A percentile compares a stretch with the other conserved stretches of the same genome.
Evolutionary conservation across 805 yeast species (phyloP).

Genomic region (Limtongia smithiae): DNA sequence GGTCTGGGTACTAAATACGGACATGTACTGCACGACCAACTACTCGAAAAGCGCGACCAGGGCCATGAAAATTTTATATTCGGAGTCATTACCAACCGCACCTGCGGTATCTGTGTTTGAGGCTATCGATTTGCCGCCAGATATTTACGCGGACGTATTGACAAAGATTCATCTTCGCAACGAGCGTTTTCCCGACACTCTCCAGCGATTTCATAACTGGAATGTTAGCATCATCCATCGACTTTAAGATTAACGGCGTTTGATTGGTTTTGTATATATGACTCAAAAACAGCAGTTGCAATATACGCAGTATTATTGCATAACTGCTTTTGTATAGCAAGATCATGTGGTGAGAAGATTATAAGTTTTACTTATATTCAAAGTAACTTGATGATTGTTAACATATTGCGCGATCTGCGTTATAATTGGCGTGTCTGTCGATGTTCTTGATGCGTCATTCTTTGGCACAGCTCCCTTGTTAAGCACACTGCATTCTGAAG

Average conservation of each 20-base stretch:
- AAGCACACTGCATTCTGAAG: too few relatives aligned
- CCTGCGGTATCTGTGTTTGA: conserved; percentile 34
- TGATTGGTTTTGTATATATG: neutral
- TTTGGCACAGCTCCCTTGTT: too few relatives aligned
- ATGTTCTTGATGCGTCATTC: too few relatives aligned
- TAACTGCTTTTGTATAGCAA: too few relatives aligned
- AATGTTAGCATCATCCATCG: conserved; percentile 33
- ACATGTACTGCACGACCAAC: conserved; percentile 35
- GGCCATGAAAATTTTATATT: conserved; percentile 48
- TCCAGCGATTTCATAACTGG: conserved; percentile 34
- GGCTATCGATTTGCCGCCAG: conserved; percentile 37
- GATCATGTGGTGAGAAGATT: too few relatives aligned
- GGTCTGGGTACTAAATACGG: conserved; percentile 53
- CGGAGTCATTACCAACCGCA: conserved; percentile 21
- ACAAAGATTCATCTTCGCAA: conserved; percentile 36
- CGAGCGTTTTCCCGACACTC: conserved; percentile 38
- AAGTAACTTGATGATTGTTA: too few relatives aligned
- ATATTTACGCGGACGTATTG: conserved; percentile 37
- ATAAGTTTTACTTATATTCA: too few relatives aligned
- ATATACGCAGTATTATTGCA: too few relatives aligned
- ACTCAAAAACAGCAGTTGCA: neutral
- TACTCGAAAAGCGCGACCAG: conserved; percentile 27
- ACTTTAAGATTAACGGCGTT: too few relatives aligned
- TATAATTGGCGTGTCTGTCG: too few relatives aligned
- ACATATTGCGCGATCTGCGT: too few relatives aligned